phyloP scores from a whole-genome alignment of 1,284 basidiomycete species.

The Ustilago cynodontis region DNA sequence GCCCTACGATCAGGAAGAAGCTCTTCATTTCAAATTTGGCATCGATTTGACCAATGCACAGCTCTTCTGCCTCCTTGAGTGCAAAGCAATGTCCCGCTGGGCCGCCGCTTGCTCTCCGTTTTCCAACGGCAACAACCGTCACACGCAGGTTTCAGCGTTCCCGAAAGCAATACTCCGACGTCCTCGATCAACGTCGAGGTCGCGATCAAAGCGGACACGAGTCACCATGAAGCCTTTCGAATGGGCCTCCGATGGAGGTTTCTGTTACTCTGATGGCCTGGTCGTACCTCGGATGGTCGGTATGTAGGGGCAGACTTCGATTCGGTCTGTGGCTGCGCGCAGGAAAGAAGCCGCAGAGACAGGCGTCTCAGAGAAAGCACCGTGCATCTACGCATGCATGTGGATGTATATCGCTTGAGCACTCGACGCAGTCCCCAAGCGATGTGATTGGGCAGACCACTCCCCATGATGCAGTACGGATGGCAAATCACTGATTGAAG shows the following conservation, averaged over 20 bases:
- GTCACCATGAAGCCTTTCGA: not conserved
- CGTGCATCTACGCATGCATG: not conserved
- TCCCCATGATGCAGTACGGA: too few relatives aligned
- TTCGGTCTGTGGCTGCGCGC: not conserved
- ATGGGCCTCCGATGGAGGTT: too few relatives aligned
- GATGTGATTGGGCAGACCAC: too few relatives aligned
- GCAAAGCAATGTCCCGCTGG: not conserved
- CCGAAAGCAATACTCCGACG: not conserved
- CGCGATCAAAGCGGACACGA: not conserved
- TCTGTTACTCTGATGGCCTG: too few relatives aligned
- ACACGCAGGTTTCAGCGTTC: not conserved
- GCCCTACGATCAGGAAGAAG: not conserved
- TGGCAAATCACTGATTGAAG: too few relatives aligned
- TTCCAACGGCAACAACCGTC: constrained; percentile 1
- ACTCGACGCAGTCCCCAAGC: too few relatives aligned
- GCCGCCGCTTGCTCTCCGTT: constrained; percentile 8
- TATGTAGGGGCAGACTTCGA: not conserved
- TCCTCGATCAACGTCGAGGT: not conserved
- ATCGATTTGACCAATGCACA: not conserved
- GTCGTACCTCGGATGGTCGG: not conserved
- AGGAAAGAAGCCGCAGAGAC: not conserved
- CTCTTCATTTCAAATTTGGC: not conserved
- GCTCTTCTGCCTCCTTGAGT: not conserved
- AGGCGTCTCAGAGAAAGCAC: not conserved
- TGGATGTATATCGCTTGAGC: too few relatives aligned